Conservation (phyloP, 2,329 filamentous ascomycete species). For the Cercospora berteroae region DNA sequence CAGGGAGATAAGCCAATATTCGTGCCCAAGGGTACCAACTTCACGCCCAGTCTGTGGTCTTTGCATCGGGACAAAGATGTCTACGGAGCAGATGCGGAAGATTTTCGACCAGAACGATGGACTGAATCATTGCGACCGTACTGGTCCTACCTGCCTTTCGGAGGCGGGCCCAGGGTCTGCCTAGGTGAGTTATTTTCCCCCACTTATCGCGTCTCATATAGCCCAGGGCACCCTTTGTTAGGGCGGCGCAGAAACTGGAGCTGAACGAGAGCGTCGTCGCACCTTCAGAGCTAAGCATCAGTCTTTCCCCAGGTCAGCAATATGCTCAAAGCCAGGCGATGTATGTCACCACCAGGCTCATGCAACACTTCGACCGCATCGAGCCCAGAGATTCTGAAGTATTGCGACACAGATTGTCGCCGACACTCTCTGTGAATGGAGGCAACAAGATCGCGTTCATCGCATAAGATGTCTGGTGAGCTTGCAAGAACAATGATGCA, state of each 20-base stretch:
- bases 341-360: constrained; percentile 45
- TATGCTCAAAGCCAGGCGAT: constrained; percentile 48
- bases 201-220: constrained; percentile 9
- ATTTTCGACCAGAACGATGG: constrained; percentile 19
- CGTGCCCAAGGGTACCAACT: constrained; percentile 31
- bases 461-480: not conserved
- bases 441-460: not conserved
- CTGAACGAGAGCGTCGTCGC: not conserved
- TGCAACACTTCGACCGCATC: constrained; percentile 39
- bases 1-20: constrained; percentile 55
- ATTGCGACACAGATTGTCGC: constrained; percentile 1
- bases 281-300: not conserved
- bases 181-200: constrained; percentile 32
- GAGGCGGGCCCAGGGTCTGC: constrained; percentile 46
- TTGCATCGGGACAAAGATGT: constrained; percentile 21
- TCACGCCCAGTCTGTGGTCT: constrained; percentile 31
- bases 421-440: constrained; percentile 4
- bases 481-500: not conserved
- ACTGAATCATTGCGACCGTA: constrained; percentile 20
- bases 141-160: constrained; percentile 21
- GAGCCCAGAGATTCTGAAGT: not conserved
- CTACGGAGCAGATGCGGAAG: constrained; percentile 15
- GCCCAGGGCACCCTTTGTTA: not conserved
- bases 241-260: not conserved
- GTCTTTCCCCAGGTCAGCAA: constrained; percentile 36